phyloP scores from a whole-genome alignment of 2,329 filamentous ascomycete genomes.

The Monosporascus sp. region DNA sequence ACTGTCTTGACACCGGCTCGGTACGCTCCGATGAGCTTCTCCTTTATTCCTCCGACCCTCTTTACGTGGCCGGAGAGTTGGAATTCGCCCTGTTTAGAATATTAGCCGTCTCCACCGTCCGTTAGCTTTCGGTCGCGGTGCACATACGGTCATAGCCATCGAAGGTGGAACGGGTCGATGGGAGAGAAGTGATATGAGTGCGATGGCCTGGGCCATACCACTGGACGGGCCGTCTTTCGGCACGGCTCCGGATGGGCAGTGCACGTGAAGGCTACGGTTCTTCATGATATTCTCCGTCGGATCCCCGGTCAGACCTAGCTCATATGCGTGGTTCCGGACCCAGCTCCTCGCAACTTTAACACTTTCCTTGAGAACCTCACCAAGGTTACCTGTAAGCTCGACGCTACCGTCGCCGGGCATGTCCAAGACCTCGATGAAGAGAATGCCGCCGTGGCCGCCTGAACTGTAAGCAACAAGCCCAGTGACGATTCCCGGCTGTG shows the following conservation, averaged over 20 bases:
- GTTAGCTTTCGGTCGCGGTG: not conserved
- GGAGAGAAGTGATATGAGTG: constrained; percentile 83
- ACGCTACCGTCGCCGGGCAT: constrained; percentile 92
- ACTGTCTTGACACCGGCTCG: constrained; percentile 94
- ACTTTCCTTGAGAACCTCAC: constrained; percentile 93
- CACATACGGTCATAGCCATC: constrained; percentile 84
- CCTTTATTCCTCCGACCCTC: constrained; percentile 95
- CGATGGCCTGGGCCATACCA: constrained; percentile 89
- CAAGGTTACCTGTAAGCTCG: constrained; percentile 92
- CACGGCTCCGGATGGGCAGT: constrained; percentile 90
- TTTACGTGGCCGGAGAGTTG: constrained; percentile 85
- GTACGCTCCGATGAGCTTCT: constrained; percentile 93
- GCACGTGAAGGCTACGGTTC: constrained; percentile 87
- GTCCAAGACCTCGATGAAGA: constrained; percentile 97
- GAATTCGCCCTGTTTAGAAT: constrained; percentile 52
- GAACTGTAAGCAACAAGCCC: constrained; percentile 92
- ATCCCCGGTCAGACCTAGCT: constrained; percentile 76
- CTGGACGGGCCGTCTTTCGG: constrained; percentile 88
- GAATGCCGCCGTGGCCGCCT: constrained; percentile 88
- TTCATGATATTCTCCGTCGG: constrained; percentile 93
- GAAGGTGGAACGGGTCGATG: constrained; percentile 82
- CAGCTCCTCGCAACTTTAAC: constrained; percentile 94
- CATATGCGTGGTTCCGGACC: constrained; percentile 94
- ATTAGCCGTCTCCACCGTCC: constrained; percentile 8
- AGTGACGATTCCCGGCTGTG: constrained; percentile 86